Conservation (phyloP, 441 rosid species). For the Flueggea neowawraea region DNA sequence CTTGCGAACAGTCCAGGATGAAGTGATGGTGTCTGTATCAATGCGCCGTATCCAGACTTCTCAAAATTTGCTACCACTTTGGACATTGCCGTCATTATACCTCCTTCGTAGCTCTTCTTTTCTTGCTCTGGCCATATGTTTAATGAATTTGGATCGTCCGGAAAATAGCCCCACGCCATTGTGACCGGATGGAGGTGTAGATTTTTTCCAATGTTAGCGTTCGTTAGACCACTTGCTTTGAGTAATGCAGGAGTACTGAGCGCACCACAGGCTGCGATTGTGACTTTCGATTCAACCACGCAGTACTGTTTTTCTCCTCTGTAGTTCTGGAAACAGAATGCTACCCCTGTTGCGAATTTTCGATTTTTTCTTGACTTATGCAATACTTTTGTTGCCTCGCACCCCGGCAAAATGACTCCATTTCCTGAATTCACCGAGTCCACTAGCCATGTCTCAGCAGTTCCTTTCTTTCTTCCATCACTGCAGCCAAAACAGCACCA, state of each 20-base stretch:
- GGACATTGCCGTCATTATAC: constrained; percentile 88
- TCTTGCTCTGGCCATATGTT: constrained; percentile 36
- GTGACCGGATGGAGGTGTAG: constrained; percentile 76
- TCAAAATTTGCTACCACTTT: constrained; percentile 32
- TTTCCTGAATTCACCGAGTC: constrained; percentile 72
- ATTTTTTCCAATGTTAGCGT: constrained; percentile 60
- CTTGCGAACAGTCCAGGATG: constrained; percentile 81
- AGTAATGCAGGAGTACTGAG: constrained; percentile 57
- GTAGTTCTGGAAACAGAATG: constrained; percentile 33
- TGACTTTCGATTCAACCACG: constrained; percentile 51
- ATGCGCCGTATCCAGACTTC: constrained; percentile 50
- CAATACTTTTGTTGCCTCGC: constrained; percentile 52
- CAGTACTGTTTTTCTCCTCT: constrained; percentile 37
- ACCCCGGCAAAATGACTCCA: constrained; percentile 68
- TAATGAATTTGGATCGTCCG: constrained; percentile 16
- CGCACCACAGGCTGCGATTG: constrained; percentile 79
- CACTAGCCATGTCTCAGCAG: constrained; percentile 77
- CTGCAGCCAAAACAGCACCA: constrained; percentile 85
- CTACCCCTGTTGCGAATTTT: constrained; percentile 47
- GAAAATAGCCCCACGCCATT: constrained; percentile 90
- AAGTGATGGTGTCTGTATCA: constrained; percentile 73
- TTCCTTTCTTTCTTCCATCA: constrained; percentile 72
- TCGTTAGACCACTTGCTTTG: constrained; percentile 60
- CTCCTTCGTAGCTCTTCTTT: constrained; percentile 78
- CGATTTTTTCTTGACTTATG: constrained; percentile 22